Conservation (phyloP, 2,329 filamentous ascomycete species). For the Phaeophleospora eucalypticola region DNA sequence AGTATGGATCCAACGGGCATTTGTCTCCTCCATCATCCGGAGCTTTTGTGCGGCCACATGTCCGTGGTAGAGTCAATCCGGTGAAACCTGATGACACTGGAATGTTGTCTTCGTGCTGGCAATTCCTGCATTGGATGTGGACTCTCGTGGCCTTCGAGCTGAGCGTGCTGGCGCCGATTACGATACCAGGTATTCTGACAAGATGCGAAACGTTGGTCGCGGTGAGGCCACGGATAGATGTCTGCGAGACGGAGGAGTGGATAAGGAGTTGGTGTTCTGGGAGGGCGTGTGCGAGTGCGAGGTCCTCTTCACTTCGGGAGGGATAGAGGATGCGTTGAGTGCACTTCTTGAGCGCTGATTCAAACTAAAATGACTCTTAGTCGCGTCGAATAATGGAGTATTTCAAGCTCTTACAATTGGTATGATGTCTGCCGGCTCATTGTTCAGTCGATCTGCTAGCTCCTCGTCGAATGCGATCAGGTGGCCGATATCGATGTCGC, state of each 20-base stretch:
- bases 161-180: conserved; percentile 94
- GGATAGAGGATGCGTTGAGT: conserved; percentile 92
- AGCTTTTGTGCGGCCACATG: conserved; percentile 58
- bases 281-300: conserved; percentile 41
- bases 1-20: conserved; percentile 93
- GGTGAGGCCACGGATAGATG: conserved; percentile 89
- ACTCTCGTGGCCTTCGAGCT: conserved; percentile 91
- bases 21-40: conserved; percentile 61
- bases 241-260: conserved; percentile 84
- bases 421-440: conserved; percentile 87
- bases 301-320: conserved; percentile 58
- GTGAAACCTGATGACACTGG: conserved; percentile 80
- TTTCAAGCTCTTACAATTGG: conserved; percentile 63
- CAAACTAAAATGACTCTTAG: conserved; percentile 61
- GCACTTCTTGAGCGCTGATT: conserved; percentile 82
- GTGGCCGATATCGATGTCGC: conserved; percentile 93
- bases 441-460: conserved; percentile 81
- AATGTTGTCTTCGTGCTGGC: conserved; percentile 66
- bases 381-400: background rate
- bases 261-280: conserved; percentile 93
- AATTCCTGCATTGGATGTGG: conserved; percentile 83
- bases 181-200: conserved; percentile 94
- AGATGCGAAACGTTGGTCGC: conserved; percentile 88
- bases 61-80: conserved; percentile 76
- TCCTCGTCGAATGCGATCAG: conserved; percentile 96